A percentile compares a stretch with the other conserved stretches of the same genome.
Evolutionary conservation across 305 asterid genomes (phyloP).

Genomic region (Lippia alba): DNA sequence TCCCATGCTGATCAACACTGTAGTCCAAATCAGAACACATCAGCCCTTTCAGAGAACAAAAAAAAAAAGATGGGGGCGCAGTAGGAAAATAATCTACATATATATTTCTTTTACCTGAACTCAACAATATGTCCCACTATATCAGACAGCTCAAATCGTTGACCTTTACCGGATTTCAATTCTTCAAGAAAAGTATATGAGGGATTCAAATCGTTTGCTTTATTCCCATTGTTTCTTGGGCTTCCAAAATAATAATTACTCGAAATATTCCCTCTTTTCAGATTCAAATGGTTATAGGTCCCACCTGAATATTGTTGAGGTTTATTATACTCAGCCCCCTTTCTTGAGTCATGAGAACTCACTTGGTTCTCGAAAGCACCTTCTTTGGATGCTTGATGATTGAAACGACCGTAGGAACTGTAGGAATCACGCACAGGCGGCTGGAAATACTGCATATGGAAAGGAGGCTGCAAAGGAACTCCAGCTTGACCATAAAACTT

Average conservation of each 20-base stretch:
- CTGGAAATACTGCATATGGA: constrained; percentile 61
- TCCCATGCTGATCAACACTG: constrained; percentile 91
- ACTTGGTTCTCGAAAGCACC: constrained; percentile 44
- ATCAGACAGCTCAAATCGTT: constrained; percentile 53
- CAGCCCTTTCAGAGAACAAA: constrained; percentile 13
- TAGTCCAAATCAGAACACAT: not conserved
- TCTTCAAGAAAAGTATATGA: constrained; percentile 54
- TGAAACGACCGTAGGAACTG: constrained; percentile 49
- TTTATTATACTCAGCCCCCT: constrained; percentile 52
- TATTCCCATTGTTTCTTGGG: constrained; percentile 47
- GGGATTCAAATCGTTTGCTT: constrained; percentile 39
- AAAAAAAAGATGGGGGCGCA: not conserved
- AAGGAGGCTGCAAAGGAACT: constrained; percentile 54
- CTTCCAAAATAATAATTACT: constrained; percentile 53
- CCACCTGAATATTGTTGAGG: constrained; percentile 36
- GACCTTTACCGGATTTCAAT: constrained; percentile 57
- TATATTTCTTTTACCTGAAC: constrained; percentile 51
- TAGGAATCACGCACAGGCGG: constrained; percentile 50
- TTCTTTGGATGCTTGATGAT: constrained; percentile 45
- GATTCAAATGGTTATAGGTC: constrained; percentile 44
- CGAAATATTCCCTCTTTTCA: constrained; percentile 48
- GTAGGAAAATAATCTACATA: not conserved
- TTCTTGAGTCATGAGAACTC: constrained; percentile 46
- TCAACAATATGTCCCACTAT: constrained; percentile 70
- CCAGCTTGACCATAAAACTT: constrained; percentile 65